phyloP scores from a whole-genome alignment of 331 rosid genomes.

The Malus hybrid region DNA sequence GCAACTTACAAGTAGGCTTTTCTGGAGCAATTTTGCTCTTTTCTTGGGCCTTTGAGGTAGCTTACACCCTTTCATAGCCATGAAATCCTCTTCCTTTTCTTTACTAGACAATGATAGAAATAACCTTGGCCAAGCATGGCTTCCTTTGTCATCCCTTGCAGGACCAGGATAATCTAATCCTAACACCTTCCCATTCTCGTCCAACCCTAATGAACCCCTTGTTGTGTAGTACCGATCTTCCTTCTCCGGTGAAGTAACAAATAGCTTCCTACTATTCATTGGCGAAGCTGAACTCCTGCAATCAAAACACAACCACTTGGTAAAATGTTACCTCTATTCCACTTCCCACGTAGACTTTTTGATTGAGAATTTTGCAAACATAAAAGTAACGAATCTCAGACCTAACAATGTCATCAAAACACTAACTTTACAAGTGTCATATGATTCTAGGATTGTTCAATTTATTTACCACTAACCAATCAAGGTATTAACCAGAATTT shows the following conservation, averaged over 20 bases:
- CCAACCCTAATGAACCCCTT: slow-evolving; percentile 46
- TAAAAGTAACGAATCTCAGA: not conserved
- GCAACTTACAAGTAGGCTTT: slow-evolving; percentile 43
- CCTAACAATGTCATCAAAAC: not conserved
- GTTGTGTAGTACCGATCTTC: slow-evolving; percentile 54
- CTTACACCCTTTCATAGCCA: slow-evolving; percentile 62
- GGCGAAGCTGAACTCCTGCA: slow-evolving; percentile 22
- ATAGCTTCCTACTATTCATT: slow-evolving; percentile 17
- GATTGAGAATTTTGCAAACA: not conserved
- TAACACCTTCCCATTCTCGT: slow-evolving; percentile 41
- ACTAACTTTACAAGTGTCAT: not conserved
- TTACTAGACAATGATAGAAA: slow-evolving; percentile 44
- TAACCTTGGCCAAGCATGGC: slow-evolving; percentile 41
- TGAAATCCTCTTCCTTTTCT: slow-evolving; percentile 56
- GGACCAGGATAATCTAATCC: slow-evolving; percentile 24
- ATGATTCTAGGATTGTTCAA: not conserved
- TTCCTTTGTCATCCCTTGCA: slow-evolving; percentile 20
- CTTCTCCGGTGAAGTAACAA: slow-evolving; percentile 38
- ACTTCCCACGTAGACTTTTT: not conserved
- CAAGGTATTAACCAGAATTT: no score
- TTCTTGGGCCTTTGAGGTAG: slow-evolving; percentile 56
- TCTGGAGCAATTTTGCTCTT: slow-evolving; percentile 45
- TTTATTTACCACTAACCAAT: not conserved
- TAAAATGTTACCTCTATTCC: not conserved
- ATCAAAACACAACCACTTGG: slow-evolving; percentile 2